Base-by-base conservation (phyloP, 257 asterid species). In the Ophiorrhiza pumila region DNA sequence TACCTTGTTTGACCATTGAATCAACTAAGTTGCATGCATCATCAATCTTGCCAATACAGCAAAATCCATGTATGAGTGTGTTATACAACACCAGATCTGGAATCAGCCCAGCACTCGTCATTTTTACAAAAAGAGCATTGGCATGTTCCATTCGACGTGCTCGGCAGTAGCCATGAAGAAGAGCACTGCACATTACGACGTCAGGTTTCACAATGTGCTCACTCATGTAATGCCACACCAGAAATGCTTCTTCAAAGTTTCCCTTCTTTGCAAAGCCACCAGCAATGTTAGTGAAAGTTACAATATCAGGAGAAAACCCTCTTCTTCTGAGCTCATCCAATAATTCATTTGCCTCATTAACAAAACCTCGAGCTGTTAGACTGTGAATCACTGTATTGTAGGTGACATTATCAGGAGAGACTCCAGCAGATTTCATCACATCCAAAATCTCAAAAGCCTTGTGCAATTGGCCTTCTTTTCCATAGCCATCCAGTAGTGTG, bases 61-160 rank as follows among this genome's bases (percentile, higher is more conserved):
- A 78, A 78, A 78, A 78, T 37, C 82, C 82, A 59, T 68, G 67
- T 42, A 78, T 72, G 69, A 78, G 82, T 12, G 75, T 78, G 75
- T 78, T 78, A 60, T 73, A 78, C 69, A 78, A 41, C 29, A 78
- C 53, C 22, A 57, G 55, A 67, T 78, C 81, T 58, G 81, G 81
- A 78, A 78, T 17, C 71, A 78, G 62, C 50, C 78, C 81, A 32
- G 15, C 23, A 17, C 43, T 23, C 31, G 72, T 57, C 78, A 78
- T 78, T 60, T 66, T 62, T 34, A 8, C 12, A 56, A 65, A 78
- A 15, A 78, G 78, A 57, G 64, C 74, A 72, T 72, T 58, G 34
- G 81, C 81, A 25, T 78, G 74, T 20, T 53, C 71, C 81, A 78
- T 72, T 4, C 53, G 47, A 13, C 39, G 59, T 46, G 78, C 71